Conservation (phyloP, 257 asterid species). For the Primulina huaijiensis region DNA sequence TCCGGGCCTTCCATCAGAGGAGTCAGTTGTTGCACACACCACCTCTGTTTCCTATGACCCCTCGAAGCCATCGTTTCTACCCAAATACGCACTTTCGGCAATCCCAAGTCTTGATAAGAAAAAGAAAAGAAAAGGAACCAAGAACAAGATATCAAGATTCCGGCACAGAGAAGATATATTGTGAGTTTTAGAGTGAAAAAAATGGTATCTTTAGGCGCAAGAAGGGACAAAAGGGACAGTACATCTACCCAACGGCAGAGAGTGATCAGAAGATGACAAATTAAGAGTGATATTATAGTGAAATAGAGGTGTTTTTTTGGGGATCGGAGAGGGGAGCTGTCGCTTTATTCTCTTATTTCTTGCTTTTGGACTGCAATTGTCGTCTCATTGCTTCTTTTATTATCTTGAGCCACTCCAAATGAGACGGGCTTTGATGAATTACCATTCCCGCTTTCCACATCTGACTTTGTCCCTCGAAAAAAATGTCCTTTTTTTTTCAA, state of each 20-base stretch:
- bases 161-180: neutral
- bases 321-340: constrained; percentile 29
- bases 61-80: constrained; percentile 37
- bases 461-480: neutral
- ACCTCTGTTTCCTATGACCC: constrained; percentile 48
- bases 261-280: constrained; percentile 19
- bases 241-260: constrained; percentile 39
- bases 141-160: neutral
- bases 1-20: constrained; percentile 90
- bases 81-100: neutral
- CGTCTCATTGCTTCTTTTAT: constrained; percentile 29
- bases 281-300: constrained; percentile 1
- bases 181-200: constrained; percentile 29
- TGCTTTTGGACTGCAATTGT: constrained; percentile 35
- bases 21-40: constrained; percentile 70
- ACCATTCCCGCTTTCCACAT: neutral
- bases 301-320: constrained; percentile 14
- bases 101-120: neutral
- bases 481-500: no score
- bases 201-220: constrained; percentile 36
- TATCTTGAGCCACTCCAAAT: constrained; percentile 30
- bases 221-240: constrained; percentile 45
- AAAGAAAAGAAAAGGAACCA: neutral
- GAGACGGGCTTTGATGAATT: neutral
- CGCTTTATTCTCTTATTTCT: constrained; percentile 37